These are phyloP conservation scores for Blumeria graminis DNA, from an alignment of 2,329 filamentous ascomycete genomes.

Conservation along the genomic window DNA sequence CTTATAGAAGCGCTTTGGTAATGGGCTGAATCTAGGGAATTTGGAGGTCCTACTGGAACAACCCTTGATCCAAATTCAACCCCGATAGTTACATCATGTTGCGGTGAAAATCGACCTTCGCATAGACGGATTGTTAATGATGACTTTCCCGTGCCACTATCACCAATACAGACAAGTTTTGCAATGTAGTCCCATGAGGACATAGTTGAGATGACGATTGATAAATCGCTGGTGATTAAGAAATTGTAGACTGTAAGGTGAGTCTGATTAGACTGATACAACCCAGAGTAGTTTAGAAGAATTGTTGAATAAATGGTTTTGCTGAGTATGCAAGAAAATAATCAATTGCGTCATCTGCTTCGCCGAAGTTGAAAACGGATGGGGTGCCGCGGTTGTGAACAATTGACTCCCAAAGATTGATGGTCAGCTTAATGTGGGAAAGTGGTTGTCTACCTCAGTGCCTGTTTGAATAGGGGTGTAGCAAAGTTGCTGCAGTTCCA, in stretches of 20 bases:
- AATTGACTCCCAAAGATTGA: too few relatives aligned
- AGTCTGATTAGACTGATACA: not conserved
- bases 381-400: too few relatives aligned
- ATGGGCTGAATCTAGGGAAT: conserved; percentile 23
- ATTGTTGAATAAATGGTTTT: too few relatives aligned
- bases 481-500: too few relatives aligned
- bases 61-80: conserved; percentile 94
- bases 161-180: conserved; percentile 93
- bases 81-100: conserved; percentile 93
- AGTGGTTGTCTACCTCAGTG: too few relatives aligned
- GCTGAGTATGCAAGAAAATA: too few relatives aligned
- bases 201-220: not conserved
- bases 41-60: conserved; percentile 69
- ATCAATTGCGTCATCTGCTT: too few relatives aligned
- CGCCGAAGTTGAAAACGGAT: too few relatives aligned
- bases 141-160: conserved; percentile 90
- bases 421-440: too few relatives aligned
- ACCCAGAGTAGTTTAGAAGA: not conserved
- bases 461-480: too few relatives aligned
- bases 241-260: not conserved
- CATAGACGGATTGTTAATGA: conserved; percentile 84
- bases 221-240: not conserved
- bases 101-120: conserved; percentile 80
- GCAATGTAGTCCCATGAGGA: conserved; percentile 93
- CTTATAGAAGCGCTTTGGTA: conserved; percentile 18